A percentile compares a stretch with the other conserved stretches of the same genome.
These are phyloP conservation scores for Diplosphaera chodatii DNA, from an alignment of 139 green algal genomes.

Conservation along the genomic window DNA sequence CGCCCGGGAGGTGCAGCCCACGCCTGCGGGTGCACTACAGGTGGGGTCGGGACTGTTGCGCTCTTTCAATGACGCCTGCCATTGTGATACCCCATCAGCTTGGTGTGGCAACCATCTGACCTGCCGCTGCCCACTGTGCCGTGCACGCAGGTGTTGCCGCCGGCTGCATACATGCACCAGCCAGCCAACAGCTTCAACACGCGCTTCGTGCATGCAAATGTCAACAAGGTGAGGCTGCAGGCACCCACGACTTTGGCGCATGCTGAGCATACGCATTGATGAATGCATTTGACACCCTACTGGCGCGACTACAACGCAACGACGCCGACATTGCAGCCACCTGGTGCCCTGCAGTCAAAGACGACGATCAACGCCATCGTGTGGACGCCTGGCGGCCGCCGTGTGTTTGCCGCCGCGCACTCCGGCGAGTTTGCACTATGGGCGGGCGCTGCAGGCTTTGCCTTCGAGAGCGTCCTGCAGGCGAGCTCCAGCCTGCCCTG, in stretches of 20 bases:
- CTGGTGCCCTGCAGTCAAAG: constrained; percentile 24
- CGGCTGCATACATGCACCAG: constrained; percentile 50
- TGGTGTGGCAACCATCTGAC: neutral
- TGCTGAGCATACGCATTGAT: no score
- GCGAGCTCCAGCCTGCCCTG: no score
- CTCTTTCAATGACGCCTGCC: neutral
- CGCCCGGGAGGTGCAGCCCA: constrained; percentile 21
- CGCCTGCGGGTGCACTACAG: constrained; percentile 24
- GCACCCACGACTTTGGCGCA: no score
- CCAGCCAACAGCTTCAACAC: constrained; percentile 64
- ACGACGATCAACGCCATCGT: constrained; percentile 60
- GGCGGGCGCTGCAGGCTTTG: constrained; percentile 67
- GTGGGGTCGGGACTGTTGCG: constrained; percentile 4
- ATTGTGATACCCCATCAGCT: neutral
- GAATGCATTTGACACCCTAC: no score
- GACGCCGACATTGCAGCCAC: neutral
- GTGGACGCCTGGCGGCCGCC: constrained; percentile 84
- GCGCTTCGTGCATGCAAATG: constrained; percentile 73
- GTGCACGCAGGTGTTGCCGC: constrained; percentile 55
- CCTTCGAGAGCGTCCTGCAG: constrained; percentile 85
- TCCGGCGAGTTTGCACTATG: constrained; percentile 90
- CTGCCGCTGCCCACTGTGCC: neutral
- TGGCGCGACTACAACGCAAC: no score
- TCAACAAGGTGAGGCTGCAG: constrained; percentile 60
- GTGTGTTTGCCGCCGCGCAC: constrained; percentile 75